These are phyloP conservation scores for Ampelocalamus luodianensis DNA, from an alignment of 176 grass and related monocot species.

Conservation along the genomic window DNA sequence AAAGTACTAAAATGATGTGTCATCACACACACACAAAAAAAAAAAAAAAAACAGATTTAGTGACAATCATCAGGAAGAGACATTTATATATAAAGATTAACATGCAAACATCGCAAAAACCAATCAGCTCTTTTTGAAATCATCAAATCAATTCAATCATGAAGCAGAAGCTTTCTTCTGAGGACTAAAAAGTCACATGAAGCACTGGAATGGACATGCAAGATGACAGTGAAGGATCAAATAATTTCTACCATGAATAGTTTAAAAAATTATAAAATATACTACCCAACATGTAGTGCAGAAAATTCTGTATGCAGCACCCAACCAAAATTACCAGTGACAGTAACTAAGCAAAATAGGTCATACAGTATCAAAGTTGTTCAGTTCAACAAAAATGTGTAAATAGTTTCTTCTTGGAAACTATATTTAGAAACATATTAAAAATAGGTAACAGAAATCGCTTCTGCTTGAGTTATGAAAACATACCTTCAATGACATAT, in stretches of 20 bases:
- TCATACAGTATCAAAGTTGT: not conserved
- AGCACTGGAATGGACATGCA: not conserved
- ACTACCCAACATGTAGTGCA: not conserved
- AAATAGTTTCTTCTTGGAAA: not conserved
- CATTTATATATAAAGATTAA: not conserved
- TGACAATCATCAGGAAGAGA: not conserved
- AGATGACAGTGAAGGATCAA: not conserved
- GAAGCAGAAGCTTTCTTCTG: not conserved
- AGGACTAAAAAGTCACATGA: not conserved
- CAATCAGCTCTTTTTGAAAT: not conserved
- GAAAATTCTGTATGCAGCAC: not conserved
- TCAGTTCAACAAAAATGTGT: not conserved
- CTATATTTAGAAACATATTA: not conserved
- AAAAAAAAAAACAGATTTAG: not conserved
- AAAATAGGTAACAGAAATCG: not conserved
- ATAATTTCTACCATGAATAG: not conserved
- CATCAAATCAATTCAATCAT: slow-evolving; percentile 1
- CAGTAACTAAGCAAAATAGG: slow-evolving; percentile 3
- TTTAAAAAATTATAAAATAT: not conserved
- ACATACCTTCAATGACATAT: slow-evolving; percentile 91
- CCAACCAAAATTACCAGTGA: not conserved
- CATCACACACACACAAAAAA: not conserved
- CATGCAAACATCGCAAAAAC: not conserved
- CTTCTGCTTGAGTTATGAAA: slow-evolving; percentile 11
- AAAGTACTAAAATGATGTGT: slow-evolving; percentile 70